Conservation (phyloP, 176 grass and related monocot genomes). For the Phyllostachys edulis region DNA sequence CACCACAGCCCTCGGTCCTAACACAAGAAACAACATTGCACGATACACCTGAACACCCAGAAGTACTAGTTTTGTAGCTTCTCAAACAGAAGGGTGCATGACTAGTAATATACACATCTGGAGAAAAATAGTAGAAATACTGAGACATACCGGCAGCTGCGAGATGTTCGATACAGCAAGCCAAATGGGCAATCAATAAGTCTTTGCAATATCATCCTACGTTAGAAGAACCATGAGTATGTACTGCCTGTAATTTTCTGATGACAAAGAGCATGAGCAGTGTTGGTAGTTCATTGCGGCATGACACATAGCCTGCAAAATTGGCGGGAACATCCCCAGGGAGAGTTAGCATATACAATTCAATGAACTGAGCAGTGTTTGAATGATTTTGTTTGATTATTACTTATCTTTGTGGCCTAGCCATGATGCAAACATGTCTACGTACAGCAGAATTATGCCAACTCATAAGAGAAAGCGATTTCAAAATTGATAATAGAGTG, state of each 20-base stretch:
- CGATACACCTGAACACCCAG: neutral
- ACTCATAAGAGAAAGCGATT: neutral
- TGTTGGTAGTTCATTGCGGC: neutral
- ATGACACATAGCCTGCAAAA: conserved; percentile 22
- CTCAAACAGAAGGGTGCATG: neutral
- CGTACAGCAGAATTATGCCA: neutral
- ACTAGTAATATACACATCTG: neutral
- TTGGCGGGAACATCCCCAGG: neutral
- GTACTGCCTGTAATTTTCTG: conserved; percentile 8
- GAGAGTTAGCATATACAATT: neutral
- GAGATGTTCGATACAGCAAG: neutral
- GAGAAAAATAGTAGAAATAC: neutral
- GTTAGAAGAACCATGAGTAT: conserved; percentile 30
- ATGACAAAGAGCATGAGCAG: neutral
- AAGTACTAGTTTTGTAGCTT: neutral
- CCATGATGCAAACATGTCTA: neutral
- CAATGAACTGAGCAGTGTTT: neutral
- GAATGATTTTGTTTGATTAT: neutral
- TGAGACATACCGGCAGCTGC: neutral
- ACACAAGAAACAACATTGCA: neutral
- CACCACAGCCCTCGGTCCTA: neutral
- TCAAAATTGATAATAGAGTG: conserved; percentile 14
- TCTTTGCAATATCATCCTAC: too few species aligned
- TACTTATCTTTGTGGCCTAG: neutral
- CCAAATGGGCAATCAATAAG: neutral